A percentile compares a stretch with the other conserved stretches of the same genome.
These are phyloP conservation scores for Colletotrichum sp. DNA, from an alignment of 2,329 filamentous ascomycete genomes.

Conservation along the genomic window DNA sequence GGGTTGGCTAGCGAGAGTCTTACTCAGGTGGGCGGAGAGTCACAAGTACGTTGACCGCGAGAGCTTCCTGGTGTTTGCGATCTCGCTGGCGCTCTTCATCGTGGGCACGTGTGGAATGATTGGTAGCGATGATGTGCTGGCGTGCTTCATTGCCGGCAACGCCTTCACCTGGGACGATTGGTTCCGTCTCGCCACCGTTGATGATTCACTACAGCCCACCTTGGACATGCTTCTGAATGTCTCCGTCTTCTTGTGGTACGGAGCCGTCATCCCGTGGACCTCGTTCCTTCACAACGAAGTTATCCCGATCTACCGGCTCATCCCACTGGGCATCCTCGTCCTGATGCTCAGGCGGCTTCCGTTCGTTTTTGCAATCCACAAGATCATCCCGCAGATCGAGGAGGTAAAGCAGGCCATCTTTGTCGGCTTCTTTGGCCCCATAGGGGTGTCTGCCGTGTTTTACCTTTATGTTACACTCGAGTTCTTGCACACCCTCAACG, in stretches of 20 bases:
- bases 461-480: slow-evolving; percentile 85
- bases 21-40: slow-evolving; percentile 85
- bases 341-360: slow-evolving; percentile 80
- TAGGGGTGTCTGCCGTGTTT: slow-evolving; percentile 89
- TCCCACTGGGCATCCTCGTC: slow-evolving; percentile 76
- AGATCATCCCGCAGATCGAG: slow-evolving; percentile 80
- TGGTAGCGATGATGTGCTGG: slow-evolving; percentile 87
- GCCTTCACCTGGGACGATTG: slow-evolving; percentile 92
- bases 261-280: slow-evolving; percentile 82
- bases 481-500: slow-evolving; percentile 67
- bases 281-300: slow-evolving; percentile 70
- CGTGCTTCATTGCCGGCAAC: slow-evolving; percentile 92
- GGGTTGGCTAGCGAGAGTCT: slow-evolving; percentile 81
- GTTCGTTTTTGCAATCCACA: slow-evolving; percentile 75
- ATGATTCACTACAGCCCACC: slow-evolving; percentile 92
- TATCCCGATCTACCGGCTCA: slow-evolving; percentile 75
- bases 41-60: slow-evolving; percentile 84
- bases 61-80: slow-evolving; percentile 86
- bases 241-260: slow-evolving; percentile 89
- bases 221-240: slow-evolving; percentile 95
- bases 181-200: slow-evolving; percentile 87
- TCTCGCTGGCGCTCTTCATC: slow-evolving; percentile 85
- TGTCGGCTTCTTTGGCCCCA: slow-evolving; percentile 91
- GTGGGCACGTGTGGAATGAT: slow-evolving; percentile 86
- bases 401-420: slow-evolving; percentile 78